These are phyloP conservation scores for Earliella scabrosa DNA, from an alignment of 1,284 basidiomycete genomes.

Conservation along the genomic window DNA sequence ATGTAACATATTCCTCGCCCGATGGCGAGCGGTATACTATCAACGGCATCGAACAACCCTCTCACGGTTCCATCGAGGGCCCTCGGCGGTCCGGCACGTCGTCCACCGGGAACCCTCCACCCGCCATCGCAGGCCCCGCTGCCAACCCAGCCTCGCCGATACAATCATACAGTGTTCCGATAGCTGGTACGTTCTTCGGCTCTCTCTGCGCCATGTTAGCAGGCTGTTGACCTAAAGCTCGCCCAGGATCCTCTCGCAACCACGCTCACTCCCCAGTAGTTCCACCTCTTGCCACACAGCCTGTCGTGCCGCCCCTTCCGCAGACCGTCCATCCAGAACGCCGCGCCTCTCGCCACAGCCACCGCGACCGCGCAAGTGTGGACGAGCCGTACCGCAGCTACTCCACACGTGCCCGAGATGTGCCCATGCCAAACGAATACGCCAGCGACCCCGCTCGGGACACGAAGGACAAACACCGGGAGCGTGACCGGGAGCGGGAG, in stretches of 20 bases:
- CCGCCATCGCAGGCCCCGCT: conserved; percentile 13
- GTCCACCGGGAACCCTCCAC: conserved; percentile 5
- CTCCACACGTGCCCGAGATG: conserved; percentile 7
- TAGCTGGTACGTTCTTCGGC: conserved; percentile 1
- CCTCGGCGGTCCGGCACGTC: conserved; percentile 10
- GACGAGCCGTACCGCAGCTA: conserved; percentile 16
- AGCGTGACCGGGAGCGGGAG: background rate
- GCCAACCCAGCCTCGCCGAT: conserved; percentile 3
- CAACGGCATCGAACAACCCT: conserved; percentile 70
- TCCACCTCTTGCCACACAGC: background rate
- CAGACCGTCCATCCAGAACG: background rate
- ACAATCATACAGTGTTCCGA: conserved; percentile 11
- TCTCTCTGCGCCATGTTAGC: no score
- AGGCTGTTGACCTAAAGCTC: background rate
- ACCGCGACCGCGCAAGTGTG: conserved; percentile 5
- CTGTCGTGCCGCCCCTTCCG: conserved; percentile 4
- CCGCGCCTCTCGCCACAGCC: conserved; percentile 13
- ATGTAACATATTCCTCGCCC: conserved; percentile 63
- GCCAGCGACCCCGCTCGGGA: background rate
- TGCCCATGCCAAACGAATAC: background rate
- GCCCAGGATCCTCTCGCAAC: conserved; percentile 5
- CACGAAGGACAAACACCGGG: background rate
- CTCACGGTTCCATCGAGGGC: conserved; percentile 9
- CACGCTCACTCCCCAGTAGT: background rate
- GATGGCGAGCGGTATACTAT: conserved; percentile 69